These are phyloP conservation scores for Marasmius oreades DNA, from an alignment of 1,284 basidiomycete species.

Conservation along the genomic window DNA sequence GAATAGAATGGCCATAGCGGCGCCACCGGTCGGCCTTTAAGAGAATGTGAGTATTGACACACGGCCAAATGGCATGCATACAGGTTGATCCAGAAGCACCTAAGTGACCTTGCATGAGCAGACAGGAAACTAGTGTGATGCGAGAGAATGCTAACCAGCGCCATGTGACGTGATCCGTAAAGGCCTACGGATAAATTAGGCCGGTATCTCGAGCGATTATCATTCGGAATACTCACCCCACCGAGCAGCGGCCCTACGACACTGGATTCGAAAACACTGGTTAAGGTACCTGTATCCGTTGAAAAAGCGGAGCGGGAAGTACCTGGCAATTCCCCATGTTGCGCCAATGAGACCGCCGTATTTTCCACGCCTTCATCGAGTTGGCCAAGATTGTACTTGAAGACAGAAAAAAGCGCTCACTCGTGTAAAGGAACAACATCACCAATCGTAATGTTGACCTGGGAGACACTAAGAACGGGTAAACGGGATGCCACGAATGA, in stretches of 20 bases:
- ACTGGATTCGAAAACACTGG: constrained; percentile 27
- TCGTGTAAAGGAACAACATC: constrained; percentile 78
- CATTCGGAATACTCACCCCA: constrained; percentile 44
- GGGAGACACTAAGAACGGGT: not conserved
- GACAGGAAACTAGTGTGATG: constrained; percentile 1
- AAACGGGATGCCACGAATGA: not conserved
- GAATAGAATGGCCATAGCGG: constrained; percentile 70
- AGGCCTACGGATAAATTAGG: constrained; percentile 34
- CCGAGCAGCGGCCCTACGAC: constrained; percentile 76
- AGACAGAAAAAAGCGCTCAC: constrained; percentile 36
- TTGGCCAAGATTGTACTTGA: not conserved
- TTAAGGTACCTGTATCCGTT: not conserved
- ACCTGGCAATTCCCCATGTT: constrained; percentile 78
- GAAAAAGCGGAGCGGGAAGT: constrained; percentile 1
- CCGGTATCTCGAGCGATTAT: constrained; percentile 1
- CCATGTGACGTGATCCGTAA: constrained; percentile 73
- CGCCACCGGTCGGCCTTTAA: constrained; percentile 67
- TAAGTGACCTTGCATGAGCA: constrained; percentile 20
- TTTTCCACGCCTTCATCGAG: constrained; percentile 54
- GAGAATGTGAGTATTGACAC: constrained; percentile 6
- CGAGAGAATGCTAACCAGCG: constrained; percentile 47
- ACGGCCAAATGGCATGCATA: constrained; percentile 25
- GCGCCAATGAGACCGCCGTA: constrained; percentile 73
- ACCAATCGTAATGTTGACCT: constrained; percentile 69
- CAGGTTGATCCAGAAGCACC: constrained; percentile 78